A percentile compares a stretch with the other conserved stretches of the same genome.
These are phyloP conservation scores for Trichoderma polysporum DNA, from an alignment of 2,329 filamentous ascomycete genomes.

Conservation along the genomic window DNA sequence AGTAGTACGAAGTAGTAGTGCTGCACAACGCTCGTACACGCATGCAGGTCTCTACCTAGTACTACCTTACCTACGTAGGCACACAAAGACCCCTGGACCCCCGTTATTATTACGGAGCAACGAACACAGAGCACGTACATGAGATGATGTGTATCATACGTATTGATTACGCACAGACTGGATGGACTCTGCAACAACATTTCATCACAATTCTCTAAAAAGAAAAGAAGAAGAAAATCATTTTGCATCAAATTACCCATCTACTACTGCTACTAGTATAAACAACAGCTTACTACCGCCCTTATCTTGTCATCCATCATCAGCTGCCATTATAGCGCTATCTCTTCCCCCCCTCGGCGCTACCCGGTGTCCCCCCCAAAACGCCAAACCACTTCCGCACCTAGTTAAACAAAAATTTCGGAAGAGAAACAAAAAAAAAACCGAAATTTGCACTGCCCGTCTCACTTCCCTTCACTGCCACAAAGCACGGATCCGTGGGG, in stretches of 20 bases:
- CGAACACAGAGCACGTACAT: background rate
- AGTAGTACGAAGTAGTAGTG: too few relatives aligned
- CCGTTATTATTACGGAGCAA: background rate
- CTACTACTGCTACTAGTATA: too few relatives aligned
- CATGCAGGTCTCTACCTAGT: background rate
- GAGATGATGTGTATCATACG: background rate
- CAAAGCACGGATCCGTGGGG: background rate
- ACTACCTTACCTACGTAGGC: too few relatives aligned
- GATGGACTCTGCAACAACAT: background rate
- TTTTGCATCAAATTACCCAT: too few relatives aligned
- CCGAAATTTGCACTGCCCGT: slow-evolving; percentile 14
- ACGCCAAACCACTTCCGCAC: background rate
- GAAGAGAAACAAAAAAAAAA: background rate
- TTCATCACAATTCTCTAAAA: background rate
- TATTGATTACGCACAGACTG: background rate
- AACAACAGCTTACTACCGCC: too few relatives aligned
- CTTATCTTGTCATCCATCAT: too few relatives aligned
- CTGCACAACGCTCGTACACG: background rate
- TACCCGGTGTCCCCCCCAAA: too few relatives aligned
- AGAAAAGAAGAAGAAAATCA: background rate
- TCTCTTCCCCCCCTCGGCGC: too few relatives aligned
- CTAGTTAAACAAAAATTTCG: background rate
- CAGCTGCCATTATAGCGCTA: too few relatives aligned
- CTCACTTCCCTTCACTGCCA: slow-evolving; percentile 4
- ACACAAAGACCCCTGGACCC: background rate